Evolutionary conservation across 2,329 filamentous ascomycete species (phyloP).

Genomic region (Polychaeton citri): DNA sequence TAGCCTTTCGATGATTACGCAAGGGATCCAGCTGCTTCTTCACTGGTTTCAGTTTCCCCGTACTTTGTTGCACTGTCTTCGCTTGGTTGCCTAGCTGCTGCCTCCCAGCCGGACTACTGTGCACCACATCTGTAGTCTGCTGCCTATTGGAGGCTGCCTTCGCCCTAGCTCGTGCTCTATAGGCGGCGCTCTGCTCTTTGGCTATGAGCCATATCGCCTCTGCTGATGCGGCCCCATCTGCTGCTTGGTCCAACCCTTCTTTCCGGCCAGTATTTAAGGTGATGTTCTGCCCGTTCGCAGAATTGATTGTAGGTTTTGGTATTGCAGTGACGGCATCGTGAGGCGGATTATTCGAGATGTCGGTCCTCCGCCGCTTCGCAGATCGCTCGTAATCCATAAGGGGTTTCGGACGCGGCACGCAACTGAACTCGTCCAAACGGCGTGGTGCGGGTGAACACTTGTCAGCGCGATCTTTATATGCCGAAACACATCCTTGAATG

Average conservation of each 20-base stretch:
- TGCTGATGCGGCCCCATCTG: constrained; percentile 1
- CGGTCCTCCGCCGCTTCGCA: constrained; percentile 18
- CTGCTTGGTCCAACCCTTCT: too few relatives aligned
- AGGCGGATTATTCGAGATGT: constrained; percentile 8
- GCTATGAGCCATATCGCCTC: constrained; percentile 8
- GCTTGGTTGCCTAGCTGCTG: constrained; percentile 1
- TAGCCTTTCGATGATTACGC: constrained; percentile 1
- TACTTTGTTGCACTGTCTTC: neutral
- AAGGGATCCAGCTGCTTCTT: constrained; percentile 12
- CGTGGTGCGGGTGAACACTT: too few relatives aligned
- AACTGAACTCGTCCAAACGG: too few relatives aligned
- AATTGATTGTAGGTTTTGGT: too few relatives aligned
- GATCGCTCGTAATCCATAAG: constrained; percentile 14
- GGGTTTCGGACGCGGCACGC: too few relatives aligned
- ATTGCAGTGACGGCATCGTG: constrained; percentile 2
- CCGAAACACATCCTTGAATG: too few relatives aligned
- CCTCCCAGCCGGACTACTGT: constrained; percentile 5
- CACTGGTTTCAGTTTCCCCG: constrained; percentile 3
- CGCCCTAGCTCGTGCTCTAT: neutral
- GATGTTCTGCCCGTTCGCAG: too few relatives aligned
- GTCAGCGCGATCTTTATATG: too few relatives aligned
- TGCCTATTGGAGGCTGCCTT: constrained; percentile 1
- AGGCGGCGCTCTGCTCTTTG: constrained; percentile 5
- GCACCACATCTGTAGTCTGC: too few relatives aligned
- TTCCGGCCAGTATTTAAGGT: too few relatives aligned